Percentiles rank a stretch among this genome's conserved stretches.
phyloP scores from a whole-genome alignment of 2,329 filamentous ascomycete species.

The Colletotrichum graminicola region DNA sequence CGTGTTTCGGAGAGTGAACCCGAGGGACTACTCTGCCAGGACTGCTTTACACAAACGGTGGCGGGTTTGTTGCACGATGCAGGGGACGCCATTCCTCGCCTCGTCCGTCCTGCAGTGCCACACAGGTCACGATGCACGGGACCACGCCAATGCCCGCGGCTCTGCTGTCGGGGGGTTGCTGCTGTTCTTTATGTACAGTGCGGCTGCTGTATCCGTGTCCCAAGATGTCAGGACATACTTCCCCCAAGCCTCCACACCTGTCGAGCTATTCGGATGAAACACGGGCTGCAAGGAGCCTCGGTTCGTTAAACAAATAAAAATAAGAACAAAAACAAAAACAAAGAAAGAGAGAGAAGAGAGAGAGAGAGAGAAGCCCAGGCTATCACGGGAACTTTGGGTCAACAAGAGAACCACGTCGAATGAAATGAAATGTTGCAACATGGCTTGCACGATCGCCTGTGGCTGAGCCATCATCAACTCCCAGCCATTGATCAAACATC shows the following conservation, averaged over 20 bases:
- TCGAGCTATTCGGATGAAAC: constrained; percentile 41
- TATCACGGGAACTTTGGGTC: constrained; percentile 24
- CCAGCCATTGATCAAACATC: background rate
- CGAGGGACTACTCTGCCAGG: background rate
- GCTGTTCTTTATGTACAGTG: constrained; percentile 1
- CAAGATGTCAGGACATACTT: background rate
- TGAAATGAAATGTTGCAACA: constrained; percentile 6
- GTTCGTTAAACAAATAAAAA: constrained; percentile 4
- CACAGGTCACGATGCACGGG: background rate
- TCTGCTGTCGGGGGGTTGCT: constrained; percentile 1
- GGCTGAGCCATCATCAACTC: constrained; percentile 15
- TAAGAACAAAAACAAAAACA: too few relatives aligned
- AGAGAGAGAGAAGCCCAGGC: background rate
- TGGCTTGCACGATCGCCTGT: constrained; percentile 19
- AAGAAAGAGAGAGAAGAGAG: too few relatives aligned
- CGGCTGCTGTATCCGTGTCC: constrained; percentile 15
- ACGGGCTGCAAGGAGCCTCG: constrained; percentile 32
- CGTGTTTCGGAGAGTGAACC: constrained; percentile 14
- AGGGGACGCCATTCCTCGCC: constrained; percentile 9
- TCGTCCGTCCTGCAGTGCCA: background rate
- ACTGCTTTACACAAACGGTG: background rate
- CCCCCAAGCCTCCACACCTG: constrained; percentile 17
- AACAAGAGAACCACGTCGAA: constrained; percentile 27
- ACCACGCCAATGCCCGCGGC: constrained; percentile 5
- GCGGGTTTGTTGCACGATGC: constrained; percentile 6